A percentile compares a stretch with the other conserved stretches of the same genome.
These are phyloP conservation scores for Pleurotus tuoliensis DNA, from an alignment of 768 basidiomycete genomes.

Conservation along the genomic window DNA sequence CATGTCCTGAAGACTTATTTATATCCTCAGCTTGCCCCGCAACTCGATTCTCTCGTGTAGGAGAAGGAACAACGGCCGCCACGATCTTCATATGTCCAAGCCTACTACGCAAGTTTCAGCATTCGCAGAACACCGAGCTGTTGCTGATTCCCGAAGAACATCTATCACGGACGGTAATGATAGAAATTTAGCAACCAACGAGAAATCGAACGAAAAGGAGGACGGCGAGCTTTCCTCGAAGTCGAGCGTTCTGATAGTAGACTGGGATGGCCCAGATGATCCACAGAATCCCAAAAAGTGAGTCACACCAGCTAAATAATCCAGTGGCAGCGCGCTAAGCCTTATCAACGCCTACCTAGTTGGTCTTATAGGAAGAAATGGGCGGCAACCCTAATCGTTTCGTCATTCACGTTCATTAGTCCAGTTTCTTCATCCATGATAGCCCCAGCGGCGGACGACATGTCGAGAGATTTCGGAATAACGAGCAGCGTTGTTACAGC, in stretches of 20 bases:
- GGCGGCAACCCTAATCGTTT: conserved; percentile 59
- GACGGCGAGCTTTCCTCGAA: background rate
- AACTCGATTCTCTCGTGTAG: too few species aligned
- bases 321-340: background rate
- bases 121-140: background rate
- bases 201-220: background rate
- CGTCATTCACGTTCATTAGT: conserved; percentile 63
- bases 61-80: too few species aligned
- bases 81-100: too few species aligned
- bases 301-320: conserved; percentile 1
- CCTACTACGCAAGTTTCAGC: background rate
- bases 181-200: background rate
- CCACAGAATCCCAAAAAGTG: conserved; percentile 34
- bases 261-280: conserved; percentile 38
- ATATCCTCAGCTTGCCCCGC: too few species aligned
- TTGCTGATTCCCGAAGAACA: background rate
- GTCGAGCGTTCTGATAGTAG: conserved; percentile 16
- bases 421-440: conserved; percentile 74
- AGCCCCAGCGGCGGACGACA: conserved; percentile 53
- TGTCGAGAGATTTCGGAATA: conserved; percentile 53
- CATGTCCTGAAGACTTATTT: too few species aligned
- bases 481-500: conserved; percentile 45
- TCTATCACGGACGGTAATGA: background rate
- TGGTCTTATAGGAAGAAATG: conserved; percentile 60
- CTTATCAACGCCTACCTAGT: conserved; percentile 25